Percentiles rank a stretch among this genome's conserved stretches.
Conservation (phyloP, 306 rosid species). For the Lathyrus aphaca region DNA sequence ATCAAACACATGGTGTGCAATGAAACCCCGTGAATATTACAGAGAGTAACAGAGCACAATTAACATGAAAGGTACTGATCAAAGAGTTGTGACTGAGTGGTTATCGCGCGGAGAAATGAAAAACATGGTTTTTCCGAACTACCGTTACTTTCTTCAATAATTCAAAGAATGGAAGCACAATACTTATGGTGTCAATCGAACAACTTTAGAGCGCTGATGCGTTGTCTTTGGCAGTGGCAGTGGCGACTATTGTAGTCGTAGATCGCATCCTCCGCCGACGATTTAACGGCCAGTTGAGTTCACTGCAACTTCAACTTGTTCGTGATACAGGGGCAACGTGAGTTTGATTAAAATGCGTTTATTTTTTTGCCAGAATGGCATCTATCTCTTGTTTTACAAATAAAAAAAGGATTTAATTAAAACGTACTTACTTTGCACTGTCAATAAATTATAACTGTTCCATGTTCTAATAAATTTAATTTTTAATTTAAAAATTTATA, state of each 20-base stretch:
- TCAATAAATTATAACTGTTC: no score
- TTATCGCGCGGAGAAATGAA: not conserved
- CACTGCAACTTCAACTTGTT: not conserved
- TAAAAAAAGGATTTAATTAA: no score
- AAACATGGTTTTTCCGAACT: not conserved
- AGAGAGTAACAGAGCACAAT: not conserved
- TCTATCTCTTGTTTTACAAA: no score
- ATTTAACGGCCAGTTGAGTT: not conserved
- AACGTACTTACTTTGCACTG: no score
- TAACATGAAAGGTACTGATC: not conserved
- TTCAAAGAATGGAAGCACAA: not conserved
- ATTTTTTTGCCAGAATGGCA: no score
- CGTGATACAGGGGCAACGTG: no score
- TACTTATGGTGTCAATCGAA: not conserved
- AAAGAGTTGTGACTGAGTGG: not conserved
- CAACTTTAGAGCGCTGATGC: not conserved
- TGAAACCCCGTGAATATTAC: not conserved
- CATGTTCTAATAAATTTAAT: no score
- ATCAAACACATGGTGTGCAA: conserved; percentile 9
- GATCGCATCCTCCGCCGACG: not conserved
- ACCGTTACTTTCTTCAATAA: not conserved
- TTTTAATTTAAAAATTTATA: no score
- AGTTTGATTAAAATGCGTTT: no score
- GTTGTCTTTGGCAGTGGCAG: not conserved
- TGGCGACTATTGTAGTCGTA: not conserved